Base-by-base conservation (phyloP, 139 green algal species). In the Chloropicon primus region DNA sequence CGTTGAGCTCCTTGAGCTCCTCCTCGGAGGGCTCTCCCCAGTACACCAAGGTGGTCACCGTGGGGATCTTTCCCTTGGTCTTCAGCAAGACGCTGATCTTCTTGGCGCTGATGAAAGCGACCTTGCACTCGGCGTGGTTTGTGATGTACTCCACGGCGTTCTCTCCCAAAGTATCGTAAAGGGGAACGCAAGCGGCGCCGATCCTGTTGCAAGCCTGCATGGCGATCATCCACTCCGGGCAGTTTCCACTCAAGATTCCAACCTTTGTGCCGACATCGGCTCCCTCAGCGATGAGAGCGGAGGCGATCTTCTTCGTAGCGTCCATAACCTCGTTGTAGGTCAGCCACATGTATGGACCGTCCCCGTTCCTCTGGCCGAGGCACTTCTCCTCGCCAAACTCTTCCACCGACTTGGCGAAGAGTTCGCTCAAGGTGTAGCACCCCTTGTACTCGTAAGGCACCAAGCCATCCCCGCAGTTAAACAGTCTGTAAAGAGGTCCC, bases 131-230 rank as follows among this genome's bases (percentile, higher is more conserved):
- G 24, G 77, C 73, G 75, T 85, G 81, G 28, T 74, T 72, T 10
- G 79, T 23, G 1, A 82, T 82, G 73, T 82, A 82, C 71, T 82
- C 77, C 22, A 82, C 72, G 23, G 81, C 77, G 75, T 82, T 71
- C 1, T 75, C 27, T 27, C 74, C 81, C 26, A 85, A 72, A 1
- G 81, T 78, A 73, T 85, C 81, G 71, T 85, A 85, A 28, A 85
- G 72, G 17, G 81, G 81, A 2, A 84, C 80, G 54, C 54, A 53
- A 2, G 73, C 41, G 76, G 53, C 54, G 24, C 53, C 25, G 26
- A 80, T 76, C 21, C 27, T 27, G 71, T 74, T 77, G 78, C 74
- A 78, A 54, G 74, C 41, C 41, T 62, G 41, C 41, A 62, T 62
- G 5, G 10, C 41, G 41, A 62, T 17, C 41, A 62, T 62, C 41